phyloP scores from a whole-genome alignment of 306 rosid genomes.

The Cicer arietinum region DNA sequence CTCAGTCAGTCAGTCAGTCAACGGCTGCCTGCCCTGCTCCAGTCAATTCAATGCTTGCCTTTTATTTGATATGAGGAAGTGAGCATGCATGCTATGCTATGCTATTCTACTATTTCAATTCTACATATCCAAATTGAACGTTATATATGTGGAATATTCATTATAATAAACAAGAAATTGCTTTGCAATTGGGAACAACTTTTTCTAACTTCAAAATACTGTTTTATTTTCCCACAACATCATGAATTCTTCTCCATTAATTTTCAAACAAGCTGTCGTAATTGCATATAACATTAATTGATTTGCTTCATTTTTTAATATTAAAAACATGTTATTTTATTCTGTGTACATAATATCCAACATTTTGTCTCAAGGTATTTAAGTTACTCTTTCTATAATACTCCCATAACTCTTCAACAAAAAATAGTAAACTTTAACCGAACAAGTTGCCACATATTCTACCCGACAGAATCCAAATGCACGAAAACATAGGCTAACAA shows the following conservation, averaged over 20 bases:
- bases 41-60: too few species aligned
- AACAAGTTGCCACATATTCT: neutral
- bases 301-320: constrained; percentile 8
- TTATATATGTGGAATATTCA: too few species aligned
- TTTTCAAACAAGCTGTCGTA: neutral
- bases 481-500: too few species aligned
- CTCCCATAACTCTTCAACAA: constrained; percentile 4
- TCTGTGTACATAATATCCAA: neutral
- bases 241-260: neutral
- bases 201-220: neutral
- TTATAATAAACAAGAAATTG: neutral
- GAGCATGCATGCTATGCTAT: too few species aligned
- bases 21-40: too few species aligned
- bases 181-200: neutral
- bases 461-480: neutral
- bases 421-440: neutral
- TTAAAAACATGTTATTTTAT: neutral
- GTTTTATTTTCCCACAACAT: neutral
- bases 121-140: too few species aligned
- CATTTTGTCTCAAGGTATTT: neutral
- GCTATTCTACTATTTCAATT: too few species aligned
- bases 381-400: neutral
- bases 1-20: too few species aligned
- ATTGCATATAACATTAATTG: neutral
- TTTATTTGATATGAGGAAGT: too few species aligned